These are phyloP conservation scores for Tuctoria greenei DNA, from an alignment of 176 grass and related monocot species.

Conservation along the genomic window DNA sequence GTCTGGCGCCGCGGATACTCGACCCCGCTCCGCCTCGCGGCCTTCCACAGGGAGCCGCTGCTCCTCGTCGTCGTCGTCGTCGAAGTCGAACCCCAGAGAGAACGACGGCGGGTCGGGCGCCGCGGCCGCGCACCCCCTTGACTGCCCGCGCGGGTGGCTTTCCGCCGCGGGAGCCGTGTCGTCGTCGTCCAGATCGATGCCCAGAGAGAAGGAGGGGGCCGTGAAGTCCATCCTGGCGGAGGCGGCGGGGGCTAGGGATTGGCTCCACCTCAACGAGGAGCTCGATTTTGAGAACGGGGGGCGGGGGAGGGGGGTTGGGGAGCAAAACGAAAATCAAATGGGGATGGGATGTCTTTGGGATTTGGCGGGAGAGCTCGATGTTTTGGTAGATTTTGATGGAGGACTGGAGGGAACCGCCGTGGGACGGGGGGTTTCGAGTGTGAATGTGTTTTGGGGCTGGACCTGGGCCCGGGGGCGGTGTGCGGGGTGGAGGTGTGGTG, in stretches of 20 bases:
- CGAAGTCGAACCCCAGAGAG: conserved; percentile 28
- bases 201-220: conserved; percentile 53
- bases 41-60: neutral
- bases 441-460: neutral
- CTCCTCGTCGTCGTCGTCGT: conserved; percentile 18
- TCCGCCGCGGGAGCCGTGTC: neutral
- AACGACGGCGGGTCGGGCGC: conserved; percentile 45
- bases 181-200: conserved; percentile 38
- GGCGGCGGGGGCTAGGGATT: neutral
- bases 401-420: neutral
- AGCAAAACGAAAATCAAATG: neutral
- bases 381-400: conserved; percentile 22
- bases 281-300: neutral
- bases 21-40: neutral
- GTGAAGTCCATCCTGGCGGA: conserved; percentile 51
- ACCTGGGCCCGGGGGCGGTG: neutral
- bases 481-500: too few relatives aligned
- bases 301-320: neutral
- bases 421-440: neutral
- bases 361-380: conserved; percentile 33
- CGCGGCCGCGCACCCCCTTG: neutral
- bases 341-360: neutral
- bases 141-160: neutral
- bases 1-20: conserved; percentile 1
- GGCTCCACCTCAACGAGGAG: neutral